Evolutionary conservation across 345 rosid species (phyloP).

Genomic region (Microcos paniculata): DNA sequence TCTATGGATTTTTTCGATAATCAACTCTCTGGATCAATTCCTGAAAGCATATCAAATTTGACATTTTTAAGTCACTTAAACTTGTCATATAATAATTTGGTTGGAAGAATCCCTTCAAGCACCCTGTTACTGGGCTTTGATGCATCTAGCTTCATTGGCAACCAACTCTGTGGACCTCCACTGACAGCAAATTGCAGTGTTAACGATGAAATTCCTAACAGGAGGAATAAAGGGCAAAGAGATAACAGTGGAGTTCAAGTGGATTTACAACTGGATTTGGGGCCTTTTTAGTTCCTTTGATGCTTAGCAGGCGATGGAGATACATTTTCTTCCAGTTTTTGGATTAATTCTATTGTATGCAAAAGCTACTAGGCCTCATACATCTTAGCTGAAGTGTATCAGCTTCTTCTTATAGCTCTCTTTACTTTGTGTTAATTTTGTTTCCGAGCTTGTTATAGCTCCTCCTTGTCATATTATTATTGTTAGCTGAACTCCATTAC

Average conservation of each 20-base stretch:
- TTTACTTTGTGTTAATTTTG: too few species aligned
- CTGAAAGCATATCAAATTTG: neutral
- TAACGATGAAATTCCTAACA: neutral
- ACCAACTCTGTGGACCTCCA: neutral
- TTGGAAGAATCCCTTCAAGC: neutral
- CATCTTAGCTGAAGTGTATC: neutral
- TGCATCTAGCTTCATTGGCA: neutral
- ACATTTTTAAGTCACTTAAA: neutral
- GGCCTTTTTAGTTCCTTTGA: too few species aligned
- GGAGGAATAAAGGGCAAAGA: neutral
- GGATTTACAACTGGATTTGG: too few species aligned
- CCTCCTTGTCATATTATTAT: too few species aligned
- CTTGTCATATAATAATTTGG: neutral
- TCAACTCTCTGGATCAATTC: slow-evolving; percentile 9
- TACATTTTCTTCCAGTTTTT: too few species aligned
- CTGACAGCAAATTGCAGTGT: neutral
- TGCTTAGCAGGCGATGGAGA: too few species aligned
- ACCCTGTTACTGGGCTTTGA: neutral
- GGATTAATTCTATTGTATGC: too few species aligned
- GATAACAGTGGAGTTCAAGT: too few species aligned
- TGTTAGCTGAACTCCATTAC: too few species aligned
- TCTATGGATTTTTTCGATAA: slow-evolving; percentile 4
- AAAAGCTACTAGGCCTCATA: too few species aligned
- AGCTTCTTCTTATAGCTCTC: too few species aligned
- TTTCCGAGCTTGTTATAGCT: too few species aligned